Evolutionary conservation across 2,329 filamentous ascomycete genomes (phyloP).

Genomic region (Diaporthe longicolla): DNA sequence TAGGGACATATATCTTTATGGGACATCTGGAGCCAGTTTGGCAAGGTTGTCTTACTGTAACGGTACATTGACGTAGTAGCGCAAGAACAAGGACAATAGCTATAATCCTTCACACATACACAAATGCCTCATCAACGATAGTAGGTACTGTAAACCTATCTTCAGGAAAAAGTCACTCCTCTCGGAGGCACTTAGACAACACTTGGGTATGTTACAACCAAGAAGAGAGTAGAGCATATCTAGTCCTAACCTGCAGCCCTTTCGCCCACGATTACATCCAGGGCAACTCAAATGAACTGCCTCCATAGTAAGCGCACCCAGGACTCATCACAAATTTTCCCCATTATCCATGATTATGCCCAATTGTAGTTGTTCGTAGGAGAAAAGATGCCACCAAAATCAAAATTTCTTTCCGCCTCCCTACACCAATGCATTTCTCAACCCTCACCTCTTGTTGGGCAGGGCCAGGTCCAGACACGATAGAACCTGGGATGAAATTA

Average conservation of each 20-base stretch:
- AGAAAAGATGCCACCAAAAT: slow-evolving; percentile 23
- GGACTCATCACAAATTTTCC: background rate
- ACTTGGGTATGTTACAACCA: slow-evolving; percentile 40
- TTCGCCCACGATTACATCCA: background rate
- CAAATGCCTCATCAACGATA: background rate
- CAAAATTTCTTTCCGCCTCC: background rate
- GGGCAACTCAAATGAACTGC: background rate
- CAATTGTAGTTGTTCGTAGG: slow-evolving; percentile 16
- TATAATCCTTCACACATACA: background rate
- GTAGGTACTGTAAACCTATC: background rate
- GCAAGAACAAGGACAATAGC: no score
- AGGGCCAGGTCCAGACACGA: slow-evolving; percentile 53
- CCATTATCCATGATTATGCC: slow-evolving; percentile 13
- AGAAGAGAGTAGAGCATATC: slow-evolving; percentile 50
- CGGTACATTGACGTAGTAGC: background rate
- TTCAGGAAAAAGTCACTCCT: background rate
- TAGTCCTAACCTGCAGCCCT: slow-evolving; percentile 4
- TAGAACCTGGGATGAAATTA: slow-evolving; percentile 48
- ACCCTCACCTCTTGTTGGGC: slow-evolving; percentile 46
- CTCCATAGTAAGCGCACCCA: background rate
- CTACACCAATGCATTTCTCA: background rate
- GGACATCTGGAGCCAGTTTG: no score
- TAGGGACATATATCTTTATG: no score
- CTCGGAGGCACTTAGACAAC: slow-evolving; percentile 3
- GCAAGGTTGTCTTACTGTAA: no score